Percentiles rank a stretch among this genome's conserved stretches.
These are phyloP conservation scores for Haematococcus lacustris DNA, from an alignment of 139 green algal genomes.

Conservation along the genomic window DNA sequence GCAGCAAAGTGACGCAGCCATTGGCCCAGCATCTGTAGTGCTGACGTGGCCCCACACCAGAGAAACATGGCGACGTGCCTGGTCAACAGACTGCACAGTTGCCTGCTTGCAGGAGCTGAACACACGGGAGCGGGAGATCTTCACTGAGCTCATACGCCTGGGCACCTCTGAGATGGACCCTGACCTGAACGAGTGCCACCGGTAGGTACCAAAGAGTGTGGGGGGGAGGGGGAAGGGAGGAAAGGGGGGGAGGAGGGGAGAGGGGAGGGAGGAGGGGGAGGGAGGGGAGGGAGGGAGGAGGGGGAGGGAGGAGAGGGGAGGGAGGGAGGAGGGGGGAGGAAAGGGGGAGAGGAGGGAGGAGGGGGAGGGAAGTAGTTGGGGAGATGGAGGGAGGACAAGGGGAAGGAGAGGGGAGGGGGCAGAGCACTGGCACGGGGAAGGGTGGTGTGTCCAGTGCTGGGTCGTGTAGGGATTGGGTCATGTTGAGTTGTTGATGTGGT, in stretches of 20 bases:
- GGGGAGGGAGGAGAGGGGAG: no score
- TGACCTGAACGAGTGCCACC: constrained; percentile 9
- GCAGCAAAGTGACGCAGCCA: background rate
- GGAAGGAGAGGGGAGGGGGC: no score
- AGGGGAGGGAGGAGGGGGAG: no score
- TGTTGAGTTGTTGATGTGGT: no score
- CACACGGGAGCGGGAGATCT: constrained; percentile 11
- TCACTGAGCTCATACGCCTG: constrained; percentile 6
- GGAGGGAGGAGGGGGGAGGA: no score
- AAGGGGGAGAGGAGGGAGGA: no score
- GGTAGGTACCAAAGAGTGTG: background rate
- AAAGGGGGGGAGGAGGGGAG: background rate
- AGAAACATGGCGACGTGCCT: background rate
- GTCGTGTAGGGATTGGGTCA: no score
- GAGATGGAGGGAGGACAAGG: no score
- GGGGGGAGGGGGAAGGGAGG: background rate
- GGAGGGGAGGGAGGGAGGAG: no score
- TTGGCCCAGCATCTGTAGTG: background rate
- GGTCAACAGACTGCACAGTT: background rate
- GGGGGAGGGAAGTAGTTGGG: no score
- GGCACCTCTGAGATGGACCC: constrained; percentile 1
- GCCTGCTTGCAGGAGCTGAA: constrained; percentile 8
- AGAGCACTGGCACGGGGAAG: no score
- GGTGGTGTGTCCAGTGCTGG: no score
- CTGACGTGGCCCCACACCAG: background rate